Percentiles rank a stretch among this genome's conserved stretches.
Conservation (phyloP, 2,329 filamentous ascomycete genomes). For the Cordyceps pruinosa region DNA sequence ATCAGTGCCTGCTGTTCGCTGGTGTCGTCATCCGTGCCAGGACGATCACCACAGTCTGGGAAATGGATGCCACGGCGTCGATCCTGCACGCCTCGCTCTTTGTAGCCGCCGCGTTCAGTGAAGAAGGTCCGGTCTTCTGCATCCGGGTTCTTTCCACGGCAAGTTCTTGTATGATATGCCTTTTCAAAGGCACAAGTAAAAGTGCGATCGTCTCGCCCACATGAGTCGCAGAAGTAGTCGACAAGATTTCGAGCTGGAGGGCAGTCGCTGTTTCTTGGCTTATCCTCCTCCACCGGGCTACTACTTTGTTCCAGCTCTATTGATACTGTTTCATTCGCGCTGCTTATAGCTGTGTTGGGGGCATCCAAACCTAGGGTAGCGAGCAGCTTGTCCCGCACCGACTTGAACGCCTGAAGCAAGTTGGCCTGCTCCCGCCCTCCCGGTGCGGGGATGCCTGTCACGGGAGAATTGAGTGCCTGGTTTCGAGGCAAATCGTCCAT, state of each 20-base stretch:
- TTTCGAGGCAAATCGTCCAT: background rate
- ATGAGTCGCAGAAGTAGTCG: background rate
- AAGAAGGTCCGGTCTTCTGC: too few species aligned
- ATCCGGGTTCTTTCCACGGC: too few species aligned
- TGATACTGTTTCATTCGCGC: background rate
- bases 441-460: constrained; percentile 30
- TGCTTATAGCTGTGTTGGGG: background rate
- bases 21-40: background rate
- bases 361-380: constrained; percentile 9
- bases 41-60: background rate
- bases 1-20: background rate
- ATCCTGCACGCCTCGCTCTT: too few species aligned
- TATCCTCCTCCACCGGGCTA: background rate
- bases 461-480: constrained; percentile 23
- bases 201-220: background rate
- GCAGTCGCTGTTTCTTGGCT: background rate
- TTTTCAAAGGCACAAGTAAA: too few species aligned
- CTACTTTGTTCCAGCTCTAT: background rate
- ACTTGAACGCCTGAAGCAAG: constrained; percentile 22
- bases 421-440: constrained; percentile 34
- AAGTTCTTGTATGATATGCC: too few species aligned
- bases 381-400: constrained; percentile 15
- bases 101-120: too few species aligned
- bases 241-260: background rate
- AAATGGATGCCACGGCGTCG: too few species aligned